These are phyloP conservation scores for Solanum dulcamara DNA, from an alignment of 257 asterid species.

Conservation along the genomic window DNA sequence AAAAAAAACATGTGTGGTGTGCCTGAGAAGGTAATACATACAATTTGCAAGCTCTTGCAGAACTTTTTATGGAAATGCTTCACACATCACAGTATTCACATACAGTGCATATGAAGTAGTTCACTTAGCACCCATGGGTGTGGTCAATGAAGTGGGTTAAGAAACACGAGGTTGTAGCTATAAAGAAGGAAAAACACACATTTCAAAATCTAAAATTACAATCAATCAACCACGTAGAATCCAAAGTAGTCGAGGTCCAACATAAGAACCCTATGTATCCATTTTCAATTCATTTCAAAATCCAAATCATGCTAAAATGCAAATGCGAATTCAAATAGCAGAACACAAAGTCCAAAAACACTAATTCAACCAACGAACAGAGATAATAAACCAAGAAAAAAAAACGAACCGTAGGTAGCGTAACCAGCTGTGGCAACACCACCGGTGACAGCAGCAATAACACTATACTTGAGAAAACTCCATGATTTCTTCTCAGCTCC, in stretches of 20 bases:
- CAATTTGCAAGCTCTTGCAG: neutral
- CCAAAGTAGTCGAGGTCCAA: neutral
- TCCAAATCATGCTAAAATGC: neutral
- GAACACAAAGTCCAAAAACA: neutral
- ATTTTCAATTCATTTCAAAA: neutral
- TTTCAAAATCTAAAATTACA: too few relatives aligned
- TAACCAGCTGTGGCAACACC: constrained; percentile 63
- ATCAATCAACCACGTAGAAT: neutral
- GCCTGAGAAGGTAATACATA: neutral
- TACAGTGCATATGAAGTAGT: neutral
- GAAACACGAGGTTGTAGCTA: neutral
- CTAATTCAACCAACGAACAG: neutral
- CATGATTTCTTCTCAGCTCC: constrained; percentile 35
- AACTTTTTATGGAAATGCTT: neutral
- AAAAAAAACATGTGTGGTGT: neutral
- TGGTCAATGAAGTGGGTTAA: neutral
- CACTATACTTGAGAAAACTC: constrained; percentile 48
- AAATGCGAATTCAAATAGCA: neutral
- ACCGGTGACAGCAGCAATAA: constrained; percentile 48
- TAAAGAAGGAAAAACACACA: too few relatives aligned
- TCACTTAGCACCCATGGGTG: neutral
- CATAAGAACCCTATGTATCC: neutral
- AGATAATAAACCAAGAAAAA: neutral
- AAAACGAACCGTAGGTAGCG: constrained; percentile 50
- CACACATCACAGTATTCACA: neutral